These are phyloP conservation scores for Helianthus annuus DNA, from an alignment of 129 eudicot genomes.

Conservation along the genomic window DNA sequence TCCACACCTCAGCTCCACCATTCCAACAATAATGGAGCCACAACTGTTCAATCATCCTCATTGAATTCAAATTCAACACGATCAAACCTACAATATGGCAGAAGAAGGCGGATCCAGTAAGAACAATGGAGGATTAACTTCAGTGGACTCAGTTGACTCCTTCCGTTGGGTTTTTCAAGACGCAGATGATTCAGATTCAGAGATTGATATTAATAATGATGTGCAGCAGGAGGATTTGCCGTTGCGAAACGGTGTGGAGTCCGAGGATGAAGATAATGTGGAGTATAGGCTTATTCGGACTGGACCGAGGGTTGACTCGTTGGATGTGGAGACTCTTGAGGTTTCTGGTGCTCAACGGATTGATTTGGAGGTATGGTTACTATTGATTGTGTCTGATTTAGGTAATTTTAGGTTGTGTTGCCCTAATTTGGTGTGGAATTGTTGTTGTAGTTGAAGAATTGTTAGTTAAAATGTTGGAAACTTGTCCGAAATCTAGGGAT, in stretches of 20 bases:
- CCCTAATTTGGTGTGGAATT: background rate
- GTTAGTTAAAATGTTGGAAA: background rate
- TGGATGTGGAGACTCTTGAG: conserved; percentile 45
- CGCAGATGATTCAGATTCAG: conserved; percentile 49
- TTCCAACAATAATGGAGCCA: conserved; percentile 19
- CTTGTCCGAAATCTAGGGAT: too few species aligned
- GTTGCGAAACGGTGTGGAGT: conserved; percentile 40
- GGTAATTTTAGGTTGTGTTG: background rate
- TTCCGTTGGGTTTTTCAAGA: conserved; percentile 64
- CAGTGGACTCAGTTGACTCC: conserved; percentile 58
- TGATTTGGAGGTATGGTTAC: conserved; percentile 35
- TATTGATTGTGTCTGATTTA: background rate
- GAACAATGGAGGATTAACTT: conserved; percentile 41
- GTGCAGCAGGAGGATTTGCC: conserved; percentile 18
- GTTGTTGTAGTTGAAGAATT: background rate
- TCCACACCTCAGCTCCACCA: background rate
- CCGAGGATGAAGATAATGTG: conserved; percentile 58
- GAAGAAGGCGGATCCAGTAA: conserved; percentile 47
- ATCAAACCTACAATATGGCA: conserved; percentile 24
- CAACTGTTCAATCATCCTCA: conserved; percentile 3
- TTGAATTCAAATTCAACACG: background rate
- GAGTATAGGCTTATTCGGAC: conserved; percentile 40
- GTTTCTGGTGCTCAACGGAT: conserved; percentile 38
- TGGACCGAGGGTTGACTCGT: conserved; percentile 36
- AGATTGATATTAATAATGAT: conserved; percentile 35